Percentiles rank a stretch among this genome's conserved stretches.
phyloP scores from a whole-genome alignment of 225 moss, liverwort and hornwort species.

The Pseudoscleropodium purum region DNA sequence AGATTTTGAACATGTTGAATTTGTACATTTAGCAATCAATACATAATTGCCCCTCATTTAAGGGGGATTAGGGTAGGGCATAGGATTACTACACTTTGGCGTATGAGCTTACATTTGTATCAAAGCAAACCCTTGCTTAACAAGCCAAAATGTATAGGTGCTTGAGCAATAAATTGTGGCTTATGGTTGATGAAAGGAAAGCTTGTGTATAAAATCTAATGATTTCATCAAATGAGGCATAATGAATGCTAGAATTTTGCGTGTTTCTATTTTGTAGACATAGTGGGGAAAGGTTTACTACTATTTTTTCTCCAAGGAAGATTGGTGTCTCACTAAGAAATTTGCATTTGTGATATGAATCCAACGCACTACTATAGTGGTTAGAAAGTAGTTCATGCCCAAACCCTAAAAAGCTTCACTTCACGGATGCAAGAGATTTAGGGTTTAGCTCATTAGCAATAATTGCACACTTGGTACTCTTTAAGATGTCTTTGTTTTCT shows the following conservation, averaged over 20 bases:
- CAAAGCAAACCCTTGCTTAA: neutral
- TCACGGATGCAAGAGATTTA: neutral
- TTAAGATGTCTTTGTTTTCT: neutral
- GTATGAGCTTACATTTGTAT: rapidly evolving
- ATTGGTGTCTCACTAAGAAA: neutral
- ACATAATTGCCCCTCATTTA: neutral
- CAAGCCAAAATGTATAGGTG: neutral
- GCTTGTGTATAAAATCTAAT: neutral
- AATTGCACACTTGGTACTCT: neutral
- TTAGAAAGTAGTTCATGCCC: neutral
- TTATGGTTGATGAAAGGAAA: neutral
- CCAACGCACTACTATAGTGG: rapidly evolving
- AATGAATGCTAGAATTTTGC: neutral
- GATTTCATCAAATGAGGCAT: neutral
- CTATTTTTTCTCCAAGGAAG: neutral
- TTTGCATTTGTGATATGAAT: rapidly evolving
- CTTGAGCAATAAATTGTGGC: neutral
- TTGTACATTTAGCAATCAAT: neutral
- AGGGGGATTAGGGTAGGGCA: rapidly evolving
- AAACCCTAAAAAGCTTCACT: neutral
- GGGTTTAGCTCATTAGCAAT: neutral
- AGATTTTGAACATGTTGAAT: neutral
- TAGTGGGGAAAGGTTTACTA: rapidly evolving
- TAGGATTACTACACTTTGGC: rapidly evolving
- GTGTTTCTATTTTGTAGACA: neutral